phyloP scores from a whole-genome alignment of 2,329 filamentous ascomycete genomes.

The Neophaeococcomyces aloes region DNA sequence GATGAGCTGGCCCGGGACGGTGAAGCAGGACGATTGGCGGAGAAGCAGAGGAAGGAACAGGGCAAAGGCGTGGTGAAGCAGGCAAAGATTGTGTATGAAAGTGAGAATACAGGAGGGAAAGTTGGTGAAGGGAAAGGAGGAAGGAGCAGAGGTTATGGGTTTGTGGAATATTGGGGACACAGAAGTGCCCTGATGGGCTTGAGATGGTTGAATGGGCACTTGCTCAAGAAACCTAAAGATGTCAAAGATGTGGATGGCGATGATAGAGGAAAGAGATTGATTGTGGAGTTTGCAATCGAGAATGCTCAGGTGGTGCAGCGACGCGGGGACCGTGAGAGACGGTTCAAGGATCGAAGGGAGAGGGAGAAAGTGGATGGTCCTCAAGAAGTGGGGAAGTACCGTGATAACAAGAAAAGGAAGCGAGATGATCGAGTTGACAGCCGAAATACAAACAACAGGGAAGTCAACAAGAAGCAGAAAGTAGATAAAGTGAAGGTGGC shows the following conservation, averaged over 20 bases:
- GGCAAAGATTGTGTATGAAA: slow-evolving; percentile 91
- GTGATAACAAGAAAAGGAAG: slow-evolving; percentile 23
- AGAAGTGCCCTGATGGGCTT: slow-evolving; percentile 91
- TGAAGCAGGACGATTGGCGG: slow-evolving; percentile 68
- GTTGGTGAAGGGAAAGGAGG: slow-evolving; percentile 66
- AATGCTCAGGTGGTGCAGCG: slow-evolving; percentile 91
- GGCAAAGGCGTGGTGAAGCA: slow-evolving; percentile 83
- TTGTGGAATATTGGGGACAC: slow-evolving; percentile 92
- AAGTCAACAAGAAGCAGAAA: slow-evolving; percentile 12
- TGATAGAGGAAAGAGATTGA: slow-evolving; percentile 77
- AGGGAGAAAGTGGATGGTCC: slow-evolving; percentile 16
- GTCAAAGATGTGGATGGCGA: slow-evolving; percentile 24
- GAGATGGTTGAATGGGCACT: slow-evolving; percentile 79
- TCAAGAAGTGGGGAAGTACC: slow-evolving; percentile 5
- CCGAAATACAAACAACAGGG: slow-evolving; percentile 9
- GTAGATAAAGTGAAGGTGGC: slow-evolving; percentile 9
- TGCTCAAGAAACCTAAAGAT: slow-evolving; percentile 34
- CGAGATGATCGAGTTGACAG: slow-evolving; percentile 10
- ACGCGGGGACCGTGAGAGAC: slow-evolving; percentile 54
- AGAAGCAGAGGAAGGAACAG: slow-evolving; percentile 66
- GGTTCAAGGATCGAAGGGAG: slow-evolving; percentile 14
- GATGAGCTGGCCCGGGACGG: slow-evolving; percentile 77
- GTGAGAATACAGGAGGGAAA: slow-evolving; percentile 65
- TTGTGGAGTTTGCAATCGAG: slow-evolving; percentile 96
- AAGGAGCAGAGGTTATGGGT: slow-evolving; percentile 85